Conservation (phyloP, 345 rosid species). For the Pugionium cornutum region DNA sequence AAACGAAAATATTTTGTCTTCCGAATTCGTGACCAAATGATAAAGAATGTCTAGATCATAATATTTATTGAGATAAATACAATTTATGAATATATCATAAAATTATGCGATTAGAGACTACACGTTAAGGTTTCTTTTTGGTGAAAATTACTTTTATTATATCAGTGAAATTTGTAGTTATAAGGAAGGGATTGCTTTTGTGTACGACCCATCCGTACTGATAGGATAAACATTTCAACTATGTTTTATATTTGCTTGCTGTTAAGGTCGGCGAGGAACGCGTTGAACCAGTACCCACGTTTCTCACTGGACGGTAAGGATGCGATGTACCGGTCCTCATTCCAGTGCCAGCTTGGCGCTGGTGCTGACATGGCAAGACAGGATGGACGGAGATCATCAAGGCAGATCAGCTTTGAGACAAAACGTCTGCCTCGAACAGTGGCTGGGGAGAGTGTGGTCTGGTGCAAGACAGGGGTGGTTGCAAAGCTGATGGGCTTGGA, state of each 20-base stretch:
- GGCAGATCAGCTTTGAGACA: conserved; percentile 25
- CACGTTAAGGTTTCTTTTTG: background rate
- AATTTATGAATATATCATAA: too few species aligned
- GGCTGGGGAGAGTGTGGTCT: conserved; percentile 65
- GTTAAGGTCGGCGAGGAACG: conserved; percentile 69
- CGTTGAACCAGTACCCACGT: conserved; percentile 87
- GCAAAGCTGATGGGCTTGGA: conserved; percentile 93
- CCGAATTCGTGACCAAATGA: background rate
- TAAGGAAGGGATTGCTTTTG: background rate
- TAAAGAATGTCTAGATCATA: background rate
- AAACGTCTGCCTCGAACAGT: conserved; percentile 42
- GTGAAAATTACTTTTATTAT: background rate
- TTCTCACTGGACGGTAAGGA: conserved; percentile 92
- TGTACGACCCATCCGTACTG: background rate
- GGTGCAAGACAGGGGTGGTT: conserved; percentile 94
- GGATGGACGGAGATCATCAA: conserved; percentile 30
- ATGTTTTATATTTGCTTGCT: background rate
- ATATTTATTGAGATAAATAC: background rate
- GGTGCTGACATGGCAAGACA: conserved; percentile 25
- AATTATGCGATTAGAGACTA: background rate
- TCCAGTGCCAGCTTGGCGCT: conserved; percentile 42
- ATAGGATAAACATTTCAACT: background rate
- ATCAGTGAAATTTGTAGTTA: background rate
- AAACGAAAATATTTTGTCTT: background rate
- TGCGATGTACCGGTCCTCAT: conserved; percentile 86